Conservation (phyloP, 352 stramenopile genomes). For the Pythium rhizo-oryzae region DNA sequence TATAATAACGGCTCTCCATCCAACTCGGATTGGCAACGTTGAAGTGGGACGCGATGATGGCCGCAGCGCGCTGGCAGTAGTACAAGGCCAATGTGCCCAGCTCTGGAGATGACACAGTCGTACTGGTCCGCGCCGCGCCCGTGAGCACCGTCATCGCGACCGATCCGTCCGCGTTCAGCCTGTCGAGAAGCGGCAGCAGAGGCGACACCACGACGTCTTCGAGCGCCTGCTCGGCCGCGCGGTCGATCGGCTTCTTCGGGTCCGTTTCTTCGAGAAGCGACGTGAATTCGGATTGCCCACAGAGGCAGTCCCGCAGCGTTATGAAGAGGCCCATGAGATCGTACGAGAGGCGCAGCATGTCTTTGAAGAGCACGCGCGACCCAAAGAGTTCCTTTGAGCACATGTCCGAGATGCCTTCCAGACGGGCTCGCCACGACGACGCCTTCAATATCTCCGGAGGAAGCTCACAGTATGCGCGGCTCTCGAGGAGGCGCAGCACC, state of each 20-base stretch:
- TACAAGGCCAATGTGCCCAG: not conserved
- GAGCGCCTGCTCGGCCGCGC: not conserved
- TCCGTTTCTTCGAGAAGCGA: not conserved
- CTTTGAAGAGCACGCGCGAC: constrained; percentile 6
- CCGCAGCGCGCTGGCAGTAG: constrained; percentile 3
- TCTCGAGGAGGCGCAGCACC: not conserved
- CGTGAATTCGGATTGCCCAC: not conserved
- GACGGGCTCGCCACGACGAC: not conserved
- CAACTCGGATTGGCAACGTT: not conserved
- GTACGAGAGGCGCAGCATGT: constrained; percentile 13
- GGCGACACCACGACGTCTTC: not conserved
- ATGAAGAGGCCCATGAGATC: constrained; percentile 7
- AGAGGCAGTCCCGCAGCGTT: not conserved
- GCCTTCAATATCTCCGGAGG: not conserved
- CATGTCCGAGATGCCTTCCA: not conserved
- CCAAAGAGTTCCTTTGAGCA: constrained; percentile 11
- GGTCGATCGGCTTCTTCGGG: not conserved
- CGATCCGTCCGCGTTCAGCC: constrained; percentile 1
- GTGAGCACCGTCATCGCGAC: not conserved
- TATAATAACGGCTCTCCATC: constrained; percentile 2
- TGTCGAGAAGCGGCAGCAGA: constrained; percentile 1
- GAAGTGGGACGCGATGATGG: not conserved
- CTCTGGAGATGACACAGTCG: not conserved
- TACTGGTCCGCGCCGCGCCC: not conserved
- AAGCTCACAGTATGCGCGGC: not conserved